These are phyloP conservation scores for Paragyromitra xinjiangensis DNA, from an alignment of 495 filamentous ascomycete species.

Conservation along the genomic window DNA sequence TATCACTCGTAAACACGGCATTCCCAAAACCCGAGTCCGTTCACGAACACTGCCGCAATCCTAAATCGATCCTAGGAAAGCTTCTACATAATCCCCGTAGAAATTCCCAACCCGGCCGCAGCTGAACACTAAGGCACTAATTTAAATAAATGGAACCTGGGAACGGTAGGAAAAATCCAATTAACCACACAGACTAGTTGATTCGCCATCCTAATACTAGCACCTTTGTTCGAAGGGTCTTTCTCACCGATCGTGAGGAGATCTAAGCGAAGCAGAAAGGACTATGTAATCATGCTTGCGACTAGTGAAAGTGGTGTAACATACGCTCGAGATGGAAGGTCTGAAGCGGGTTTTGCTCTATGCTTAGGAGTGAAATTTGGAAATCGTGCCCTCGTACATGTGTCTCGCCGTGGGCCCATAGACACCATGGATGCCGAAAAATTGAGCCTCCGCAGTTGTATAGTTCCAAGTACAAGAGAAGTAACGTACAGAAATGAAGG, in stretches of 20 bases:
- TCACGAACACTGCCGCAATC: neutral
- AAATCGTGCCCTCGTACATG: too few relatives aligned
- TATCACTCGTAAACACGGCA: neutral
- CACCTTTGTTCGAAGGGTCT: neutral
- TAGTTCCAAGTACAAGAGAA: too few relatives aligned
- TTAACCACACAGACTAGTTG: too few relatives aligned
- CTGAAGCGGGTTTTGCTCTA: neutral
- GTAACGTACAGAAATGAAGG: too few relatives aligned
- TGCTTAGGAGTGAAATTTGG: too few relatives aligned
- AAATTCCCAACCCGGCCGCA: neutral
- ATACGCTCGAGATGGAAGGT: neutral
- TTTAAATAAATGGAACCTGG: neutral
- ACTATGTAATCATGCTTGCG: neutral
- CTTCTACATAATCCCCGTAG: neutral
- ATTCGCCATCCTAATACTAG: too few relatives aligned
- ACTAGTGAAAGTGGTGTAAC: neutral
- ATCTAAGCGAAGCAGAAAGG: neutral
- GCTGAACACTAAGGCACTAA: neutral
- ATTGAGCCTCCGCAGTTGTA: too few relatives aligned
- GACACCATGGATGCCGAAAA: too few relatives aligned
- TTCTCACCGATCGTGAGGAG: neutral
- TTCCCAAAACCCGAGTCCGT: neutral
- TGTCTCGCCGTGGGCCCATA: too few relatives aligned
- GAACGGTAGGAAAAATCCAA: too few relatives aligned
- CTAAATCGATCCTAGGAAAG: slow-evolving; percentile 10